These are phyloP conservation scores for Rosa lucieae DNA, from an alignment of 306 rosid species.

Conservation along the genomic window DNA sequence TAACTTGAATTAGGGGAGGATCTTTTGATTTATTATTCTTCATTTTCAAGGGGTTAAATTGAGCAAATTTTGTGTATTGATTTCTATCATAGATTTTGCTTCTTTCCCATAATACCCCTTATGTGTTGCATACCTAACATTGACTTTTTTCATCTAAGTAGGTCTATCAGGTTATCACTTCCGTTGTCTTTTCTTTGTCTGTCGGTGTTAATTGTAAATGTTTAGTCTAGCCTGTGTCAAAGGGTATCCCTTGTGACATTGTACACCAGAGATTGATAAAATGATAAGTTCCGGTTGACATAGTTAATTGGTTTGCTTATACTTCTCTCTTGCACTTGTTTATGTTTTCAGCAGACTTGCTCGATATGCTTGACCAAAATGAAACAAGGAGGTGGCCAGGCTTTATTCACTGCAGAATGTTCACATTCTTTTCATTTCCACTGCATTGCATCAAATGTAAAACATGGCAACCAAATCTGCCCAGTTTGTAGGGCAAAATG, in stretches of 20 bases:
- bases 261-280: neutral
- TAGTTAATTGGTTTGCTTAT: conserved; percentile 15
- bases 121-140: conserved; percentile 25
- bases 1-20: neutral
- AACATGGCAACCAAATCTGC: conserved; percentile 90
- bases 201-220: conserved; percentile 13
- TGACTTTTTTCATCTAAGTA: conserved; percentile 23
- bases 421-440: conserved; percentile 97
- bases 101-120: conserved; percentile 16
- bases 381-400: conserved; percentile 95
- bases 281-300: neutral
- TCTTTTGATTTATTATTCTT: neutral
- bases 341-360: conserved; percentile 69
- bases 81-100: neutral
- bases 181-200: conserved; percentile 5
- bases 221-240: conserved; percentile 8
- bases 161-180: conserved; percentile 7
- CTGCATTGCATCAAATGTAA: conserved; percentile 84
- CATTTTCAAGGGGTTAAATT: neutral
- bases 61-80: neutral
- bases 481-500: conserved; percentile 96
- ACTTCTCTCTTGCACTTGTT: conserved; percentile 18
- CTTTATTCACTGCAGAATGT: conserved; percentile 94
- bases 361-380: conserved; percentile 85
- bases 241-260: conserved; percentile 10